Conservation (phyloP, 164 flowering plant species). For the Cinnamomum micranthum region DNA sequence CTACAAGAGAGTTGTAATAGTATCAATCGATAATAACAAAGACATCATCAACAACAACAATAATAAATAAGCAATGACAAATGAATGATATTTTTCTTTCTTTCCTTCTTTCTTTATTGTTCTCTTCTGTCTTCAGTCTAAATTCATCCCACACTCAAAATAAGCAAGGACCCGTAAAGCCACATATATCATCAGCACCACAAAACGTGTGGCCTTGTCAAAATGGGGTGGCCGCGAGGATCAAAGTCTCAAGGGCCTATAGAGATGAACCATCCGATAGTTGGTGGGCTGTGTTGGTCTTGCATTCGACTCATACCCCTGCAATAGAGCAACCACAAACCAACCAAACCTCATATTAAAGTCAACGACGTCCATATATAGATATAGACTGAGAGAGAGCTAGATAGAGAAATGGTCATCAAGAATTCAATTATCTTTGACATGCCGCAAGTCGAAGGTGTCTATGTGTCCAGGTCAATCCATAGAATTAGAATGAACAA, state of each 20-base stretch:
- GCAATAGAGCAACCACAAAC: not conserved
- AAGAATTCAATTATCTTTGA: not conserved
- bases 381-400: too few species aligned
- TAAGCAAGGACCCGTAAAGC: not conserved
- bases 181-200: not conserved
- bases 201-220: not conserved
- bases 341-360: too few species aligned
- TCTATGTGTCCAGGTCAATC: not conserved
- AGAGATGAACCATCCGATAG: not conserved
- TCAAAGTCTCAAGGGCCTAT: not conserved
- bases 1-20: too few species aligned
- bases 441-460: not conserved
- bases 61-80: too few species aligned
- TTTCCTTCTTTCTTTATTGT: not conserved
- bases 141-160: too few species aligned
- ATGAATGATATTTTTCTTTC: too few species aligned
- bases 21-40: too few species aligned
- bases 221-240: not conserved
- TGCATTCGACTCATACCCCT: conserved; percentile 12
- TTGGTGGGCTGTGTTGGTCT: conserved; percentile 10
- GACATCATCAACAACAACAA: too few species aligned
- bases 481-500: not conserved
- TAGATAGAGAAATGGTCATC: not conserved
- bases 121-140: too few species aligned
- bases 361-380: too few species aligned